These are phyloP conservation scores for Pseudohalonectria lignicola DNA, from an alignment of 2,329 filamentous ascomycete species.

Conservation along the genomic window DNA sequence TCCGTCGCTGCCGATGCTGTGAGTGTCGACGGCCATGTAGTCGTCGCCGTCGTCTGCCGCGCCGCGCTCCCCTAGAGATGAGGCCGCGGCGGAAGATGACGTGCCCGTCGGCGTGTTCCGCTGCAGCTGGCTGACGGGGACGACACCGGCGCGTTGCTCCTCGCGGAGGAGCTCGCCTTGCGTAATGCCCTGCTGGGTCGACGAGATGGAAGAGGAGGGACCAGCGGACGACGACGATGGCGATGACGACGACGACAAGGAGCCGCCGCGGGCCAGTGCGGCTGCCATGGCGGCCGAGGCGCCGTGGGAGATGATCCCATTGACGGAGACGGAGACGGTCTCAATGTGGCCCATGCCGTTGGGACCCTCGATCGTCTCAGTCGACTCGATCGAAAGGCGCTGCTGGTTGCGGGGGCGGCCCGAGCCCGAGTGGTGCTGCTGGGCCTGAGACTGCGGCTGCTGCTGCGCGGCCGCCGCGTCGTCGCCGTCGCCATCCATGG, in stretches of 20 bases:
- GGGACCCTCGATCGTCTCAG: slow-evolving; percentile 70
- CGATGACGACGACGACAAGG: slow-evolving; percentile 4
- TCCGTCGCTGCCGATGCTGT: slow-evolving; percentile 7
- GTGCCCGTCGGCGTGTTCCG: slow-evolving; percentile 22
- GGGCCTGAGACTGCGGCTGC: slow-evolving; percentile 3
- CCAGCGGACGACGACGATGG: background rate
- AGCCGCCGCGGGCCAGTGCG: slow-evolving; percentile 4
- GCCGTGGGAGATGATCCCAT: slow-evolving; percentile 49
- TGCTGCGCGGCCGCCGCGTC: slow-evolving; percentile 8
- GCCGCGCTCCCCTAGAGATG: background rate
- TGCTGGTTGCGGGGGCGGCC: slow-evolving; percentile 32
- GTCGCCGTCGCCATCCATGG: background rate
- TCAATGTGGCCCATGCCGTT: slow-evolving; percentile 71
- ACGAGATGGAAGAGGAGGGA: no score
- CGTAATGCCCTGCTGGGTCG: slow-evolving; percentile 47
- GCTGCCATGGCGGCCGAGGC: slow-evolving; percentile 14
- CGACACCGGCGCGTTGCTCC: slow-evolving; percentile 72
- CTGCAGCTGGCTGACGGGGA: slow-evolving; percentile 53
- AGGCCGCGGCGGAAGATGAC: background rate
- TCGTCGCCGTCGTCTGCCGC: slow-evolving; percentile 4
- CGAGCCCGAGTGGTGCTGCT: slow-evolving; percentile 5
- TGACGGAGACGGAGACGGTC: slow-evolving; percentile 67
- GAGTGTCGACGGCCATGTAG: background rate
- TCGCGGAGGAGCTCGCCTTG: slow-evolving; percentile 80
- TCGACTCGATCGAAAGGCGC: slow-evolving; percentile 61